Percentiles rank a stretch among this genome's conserved stretches.
Conservation (phyloP, 768 basidiomycete species). For the Hygrophoropsis aurantiaca region DNA sequence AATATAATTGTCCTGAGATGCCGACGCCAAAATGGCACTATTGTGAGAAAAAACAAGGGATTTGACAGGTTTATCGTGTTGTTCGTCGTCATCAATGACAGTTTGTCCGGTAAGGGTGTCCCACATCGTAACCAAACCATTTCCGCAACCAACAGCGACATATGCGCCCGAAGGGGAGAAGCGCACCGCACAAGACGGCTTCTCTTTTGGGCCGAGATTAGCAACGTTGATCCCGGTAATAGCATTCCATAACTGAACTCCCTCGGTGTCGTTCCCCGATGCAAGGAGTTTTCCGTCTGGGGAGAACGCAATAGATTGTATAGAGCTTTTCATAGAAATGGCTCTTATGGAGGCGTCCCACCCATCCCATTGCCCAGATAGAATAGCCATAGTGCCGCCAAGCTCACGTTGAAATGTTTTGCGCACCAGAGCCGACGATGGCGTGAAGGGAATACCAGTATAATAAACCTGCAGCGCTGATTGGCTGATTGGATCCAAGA, state of each 20-base stretch:
- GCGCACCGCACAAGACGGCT: constrained; percentile 10
- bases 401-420: constrained; percentile 10
- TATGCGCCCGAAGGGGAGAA: constrained; percentile 20
- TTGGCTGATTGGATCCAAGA: constrained; percentile 17
- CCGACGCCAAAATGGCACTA: constrained; percentile 15
- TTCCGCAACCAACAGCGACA: constrained; percentile 16
- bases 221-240: constrained; percentile 19
- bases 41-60: constrained; percentile 21
- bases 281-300: constrained; percentile 12
- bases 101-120: constrained; percentile 18
- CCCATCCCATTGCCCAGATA: background rate
- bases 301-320: constrained; percentile 17
- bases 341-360: background rate
- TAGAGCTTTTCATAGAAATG: constrained; percentile 2
- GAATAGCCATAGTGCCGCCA: background rate
- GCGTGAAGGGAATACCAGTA: constrained; percentile 7
- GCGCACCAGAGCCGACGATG: constrained; percentile 1
- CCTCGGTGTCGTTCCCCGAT: constrained; percentile 11
- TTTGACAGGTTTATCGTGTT: constrained; percentile 10
- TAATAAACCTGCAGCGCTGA: constrained; percentile 19
- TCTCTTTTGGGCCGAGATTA: constrained; percentile 12
- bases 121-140: constrained; percentile 15
- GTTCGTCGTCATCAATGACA: constrained; percentile 13
- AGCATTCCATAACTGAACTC: constrained; percentile 21
- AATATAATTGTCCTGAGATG: constrained; percentile 13